Evolutionary conservation across 1,284 basidiomycete species (phyloP), one percentile per base, ranked within the genome.

Genomic region (Apiotrichum montevideense): DNA sequence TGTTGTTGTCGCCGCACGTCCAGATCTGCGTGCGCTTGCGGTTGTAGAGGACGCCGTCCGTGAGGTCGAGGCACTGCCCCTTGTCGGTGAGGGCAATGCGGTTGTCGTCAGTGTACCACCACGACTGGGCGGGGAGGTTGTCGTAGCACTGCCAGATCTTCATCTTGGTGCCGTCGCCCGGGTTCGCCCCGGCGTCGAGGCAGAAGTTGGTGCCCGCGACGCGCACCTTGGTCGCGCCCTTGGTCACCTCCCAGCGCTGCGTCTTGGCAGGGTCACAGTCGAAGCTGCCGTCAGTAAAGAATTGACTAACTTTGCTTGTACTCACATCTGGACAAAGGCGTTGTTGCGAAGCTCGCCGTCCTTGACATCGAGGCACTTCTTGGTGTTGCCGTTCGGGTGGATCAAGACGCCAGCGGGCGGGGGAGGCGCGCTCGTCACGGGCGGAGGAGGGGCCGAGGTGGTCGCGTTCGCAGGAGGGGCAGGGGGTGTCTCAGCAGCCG

Each of bases 151-250:
- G 45, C 58, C 56, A 63, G 54, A 70, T 59, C 56, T 68, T 65
- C 52, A 64, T 50, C 47, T 58, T 57, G 49, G 56, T 55, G 35
- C 63, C 64, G 50, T 61, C 44, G n/a, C 34, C 37, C 9, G 66
- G 61, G 51, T 51, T 32, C 49, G 43, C 44, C 37, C 63, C 62
- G n/a, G 68, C 65, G 55, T 71, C 69, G 37, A 69, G 60, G 57
- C 70, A 72, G 55, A 61, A 69, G 65, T 70, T 63, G 45, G 61
- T 62, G 21, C 63, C 61, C 6, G 59, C 60, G 32, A 69, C 51
- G 37, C 61, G 53, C 39, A 68, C 58, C 14, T 56, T 39, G 29
- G 47, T 49, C 9, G 37, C 34, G 46, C 64, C 66, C 29, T 6
- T 13, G 8, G 33, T 42, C 40, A 57, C 32, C 4, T 7, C 11